A percentile compares a stretch with the other conserved stretches of the same genome.
Conservation (phyloP, 1,284 basidiomycete genomes). For the Athelia sp. region DNA sequence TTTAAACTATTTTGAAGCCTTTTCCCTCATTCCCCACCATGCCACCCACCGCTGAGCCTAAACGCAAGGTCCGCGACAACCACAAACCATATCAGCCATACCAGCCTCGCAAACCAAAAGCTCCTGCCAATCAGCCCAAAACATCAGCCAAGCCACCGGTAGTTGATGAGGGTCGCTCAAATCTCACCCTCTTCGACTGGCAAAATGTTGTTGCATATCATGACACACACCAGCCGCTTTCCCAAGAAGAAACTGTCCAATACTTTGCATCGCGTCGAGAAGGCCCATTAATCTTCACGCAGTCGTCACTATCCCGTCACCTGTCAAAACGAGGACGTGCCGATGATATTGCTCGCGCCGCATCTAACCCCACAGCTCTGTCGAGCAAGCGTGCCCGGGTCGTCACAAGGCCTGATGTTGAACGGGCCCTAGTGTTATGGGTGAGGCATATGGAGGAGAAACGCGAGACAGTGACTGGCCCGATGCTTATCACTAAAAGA, state of each 20-base stretch:
- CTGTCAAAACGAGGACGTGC: not conserved
- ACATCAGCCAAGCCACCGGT: not conserved
- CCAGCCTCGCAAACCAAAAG: not conserved
- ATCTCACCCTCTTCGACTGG: constrained; percentile 17
- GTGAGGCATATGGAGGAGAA: constrained; percentile 22
- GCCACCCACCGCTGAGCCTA: not conserved
- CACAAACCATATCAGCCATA: not conserved
- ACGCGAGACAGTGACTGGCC: constrained; percentile 17
- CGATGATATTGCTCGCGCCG: constrained; percentile 1
- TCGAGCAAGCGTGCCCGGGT: constrained; percentile 12
- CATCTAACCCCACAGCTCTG: constrained; percentile 9
- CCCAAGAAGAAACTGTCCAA: constrained; percentile 9
- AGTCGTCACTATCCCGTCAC: constrained; percentile 3
- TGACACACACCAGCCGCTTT: constrained; percentile 7
- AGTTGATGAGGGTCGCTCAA: not conserved
- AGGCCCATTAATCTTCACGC: constrained; percentile 7
- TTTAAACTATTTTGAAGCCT: not conserved
- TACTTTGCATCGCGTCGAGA: constrained; percentile 11
- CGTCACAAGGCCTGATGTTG: constrained; percentile 23
- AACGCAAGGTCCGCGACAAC: not conserved
- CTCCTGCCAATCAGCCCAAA: not conserved
- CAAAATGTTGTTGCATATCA: constrained; percentile 9
- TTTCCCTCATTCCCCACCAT: not conserved
- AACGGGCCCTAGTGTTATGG: constrained; percentile 25
- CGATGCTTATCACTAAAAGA: constrained; percentile 25